phyloP scores from a whole-genome alignment of 495 filamentous ascomycete genomes.

The Beverwykella pulmonaria region DNA sequence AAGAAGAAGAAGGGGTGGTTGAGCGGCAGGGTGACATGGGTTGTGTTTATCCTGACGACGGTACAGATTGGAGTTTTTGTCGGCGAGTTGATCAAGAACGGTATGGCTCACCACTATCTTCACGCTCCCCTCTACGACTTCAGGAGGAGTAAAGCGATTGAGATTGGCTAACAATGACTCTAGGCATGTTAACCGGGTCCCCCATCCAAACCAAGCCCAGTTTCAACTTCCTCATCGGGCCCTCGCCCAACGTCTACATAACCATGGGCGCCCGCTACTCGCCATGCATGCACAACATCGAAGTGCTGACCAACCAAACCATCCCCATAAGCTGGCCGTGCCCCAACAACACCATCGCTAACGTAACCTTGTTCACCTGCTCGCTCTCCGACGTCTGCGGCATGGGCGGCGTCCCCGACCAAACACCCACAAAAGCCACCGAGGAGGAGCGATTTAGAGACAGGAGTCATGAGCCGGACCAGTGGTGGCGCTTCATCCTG shows the following conservation, averaged over 20 bases:
- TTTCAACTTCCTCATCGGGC: constrained; percentile 97
- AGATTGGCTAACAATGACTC: constrained; percentile 41
- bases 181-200: constrained; percentile 63
- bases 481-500: constrained; percentile 95
- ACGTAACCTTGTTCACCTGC: neutral
- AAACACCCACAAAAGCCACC: constrained; percentile 43
- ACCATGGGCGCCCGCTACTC: constrained; percentile 94
- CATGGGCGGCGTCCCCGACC: constrained; percentile 68
- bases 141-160: too few relatives aligned
- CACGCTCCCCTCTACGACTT: too few relatives aligned
- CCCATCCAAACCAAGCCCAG: constrained; percentile 83
- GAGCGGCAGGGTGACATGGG: constrained; percentile 69
- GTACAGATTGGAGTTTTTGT: constrained; percentile 88
- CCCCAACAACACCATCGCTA: constrained; percentile 18
- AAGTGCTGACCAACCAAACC: constrained; percentile 61
- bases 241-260: constrained; percentile 84
- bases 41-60: constrained; percentile 77
- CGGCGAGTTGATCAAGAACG: constrained; percentile 79
- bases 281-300: constrained; percentile 91
- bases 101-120: constrained; percentile 51
- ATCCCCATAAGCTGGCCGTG: constrained; percentile 45
- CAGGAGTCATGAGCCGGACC: constrained; percentile 65
- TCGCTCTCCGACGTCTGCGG: constrained; percentile 18
- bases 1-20: constrained; percentile 57
- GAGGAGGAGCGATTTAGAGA: constrained; percentile 45